Conservation (phyloP, 2,329 filamentous ascomycete species). For the Arachnomyces sp. region DNA sequence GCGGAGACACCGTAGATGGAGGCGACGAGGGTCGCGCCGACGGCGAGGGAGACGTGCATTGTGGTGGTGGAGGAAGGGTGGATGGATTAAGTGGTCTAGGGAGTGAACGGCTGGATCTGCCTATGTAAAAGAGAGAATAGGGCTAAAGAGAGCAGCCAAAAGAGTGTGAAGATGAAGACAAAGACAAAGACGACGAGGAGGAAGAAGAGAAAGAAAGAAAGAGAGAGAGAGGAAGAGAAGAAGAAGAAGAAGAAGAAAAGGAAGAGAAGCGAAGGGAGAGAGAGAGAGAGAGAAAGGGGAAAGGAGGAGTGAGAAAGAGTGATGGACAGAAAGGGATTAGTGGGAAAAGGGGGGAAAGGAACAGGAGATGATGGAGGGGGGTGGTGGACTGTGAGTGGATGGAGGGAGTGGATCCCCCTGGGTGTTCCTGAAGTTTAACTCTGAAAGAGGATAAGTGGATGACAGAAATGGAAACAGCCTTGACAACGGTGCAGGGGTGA, state of each 20-base stretch:
- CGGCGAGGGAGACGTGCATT: conserved; percentile 11
- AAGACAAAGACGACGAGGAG: not conserved
- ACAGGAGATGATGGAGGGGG: not conserved
- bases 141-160: not conserved
- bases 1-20: conserved; percentile 14
- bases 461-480: no score
- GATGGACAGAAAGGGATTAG: not conserved
- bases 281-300: not conserved
- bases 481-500: no score
- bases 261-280: not conserved
- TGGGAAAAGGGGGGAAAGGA: not conserved
- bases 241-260: not conserved
- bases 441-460: no score
- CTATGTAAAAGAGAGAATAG: not conserved
- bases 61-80: conserved; percentile 2
- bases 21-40: conserved; percentile 13
- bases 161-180: not conserved
- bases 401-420: not conserved
- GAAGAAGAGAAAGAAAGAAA: not conserved
- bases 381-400: not conserved
- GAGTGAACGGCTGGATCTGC: not conserved
- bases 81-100: not conserved
- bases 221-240: not conserved
- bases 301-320: not conserved
- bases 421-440: no score